These are phyloP conservation scores for Primulina huaijiensis DNA, from an alignment of 257 asterid species.

Conservation along the genomic window DNA sequence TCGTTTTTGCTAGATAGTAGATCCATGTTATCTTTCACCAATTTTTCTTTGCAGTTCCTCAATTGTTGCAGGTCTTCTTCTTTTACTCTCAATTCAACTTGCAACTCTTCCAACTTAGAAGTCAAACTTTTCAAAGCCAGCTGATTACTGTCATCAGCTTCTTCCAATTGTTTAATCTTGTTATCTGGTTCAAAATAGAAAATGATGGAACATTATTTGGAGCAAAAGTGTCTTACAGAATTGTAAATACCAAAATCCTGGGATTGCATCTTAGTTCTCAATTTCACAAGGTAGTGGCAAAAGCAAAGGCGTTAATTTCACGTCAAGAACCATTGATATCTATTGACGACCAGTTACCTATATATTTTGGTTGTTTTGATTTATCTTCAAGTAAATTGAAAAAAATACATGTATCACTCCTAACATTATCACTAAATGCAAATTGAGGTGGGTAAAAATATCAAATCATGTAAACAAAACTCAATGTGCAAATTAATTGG, in stretches of 20 bases:
- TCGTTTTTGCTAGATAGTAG: constrained; percentile 51
- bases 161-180: constrained; percentile 54
- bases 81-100: constrained; percentile 55
- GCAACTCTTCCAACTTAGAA: constrained; percentile 59
- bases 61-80: constrained; percentile 52
- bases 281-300: constrained; percentile 10
- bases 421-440: neutral
- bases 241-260: neutral
- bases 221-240: constrained; percentile 20
- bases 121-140: constrained; percentile 53
- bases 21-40: constrained; percentile 60
- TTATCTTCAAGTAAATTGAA: neutral
- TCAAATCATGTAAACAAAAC: too few species aligned
- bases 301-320: constrained; percentile 18
- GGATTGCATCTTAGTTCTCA: constrained; percentile 13
- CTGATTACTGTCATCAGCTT: constrained; percentile 50
- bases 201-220: constrained; percentile 15
- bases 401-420: neutral
- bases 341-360: constrained; percentile 5
- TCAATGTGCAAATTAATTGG: neutral
- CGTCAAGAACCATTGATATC: constrained; percentile 16
- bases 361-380: neutral
- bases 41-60: constrained; percentile 46
- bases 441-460: too few species aligned
- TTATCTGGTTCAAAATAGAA: constrained; percentile 46